Conservation (phyloP, 2,329 filamentous ascomycete species). For the Seiridium cupressi region DNA sequence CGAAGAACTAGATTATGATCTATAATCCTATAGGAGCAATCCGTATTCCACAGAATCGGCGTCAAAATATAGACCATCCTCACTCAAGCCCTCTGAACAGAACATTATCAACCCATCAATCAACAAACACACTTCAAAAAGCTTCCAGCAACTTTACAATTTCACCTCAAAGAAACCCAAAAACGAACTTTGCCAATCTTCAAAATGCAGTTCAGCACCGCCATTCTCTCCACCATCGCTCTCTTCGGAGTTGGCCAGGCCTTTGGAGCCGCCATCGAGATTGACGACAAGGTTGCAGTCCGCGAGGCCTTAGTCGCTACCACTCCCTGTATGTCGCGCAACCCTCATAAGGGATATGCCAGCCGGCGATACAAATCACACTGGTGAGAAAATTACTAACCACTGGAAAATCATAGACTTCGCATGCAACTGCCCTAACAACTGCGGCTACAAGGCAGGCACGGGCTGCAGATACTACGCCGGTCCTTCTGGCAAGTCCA, state of each 20-base stretch:
- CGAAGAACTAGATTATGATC: no score
- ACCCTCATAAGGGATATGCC: neutral
- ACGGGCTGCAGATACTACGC: neutral
- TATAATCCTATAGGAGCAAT: no score
- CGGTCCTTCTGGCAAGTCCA: neutral
- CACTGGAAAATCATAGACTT: neutral
- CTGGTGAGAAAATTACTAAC: neutral
- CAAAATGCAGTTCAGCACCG: neutral
- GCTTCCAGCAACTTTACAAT: neutral
- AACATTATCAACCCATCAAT: no score
- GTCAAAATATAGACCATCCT: no score
- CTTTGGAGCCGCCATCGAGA: neutral
- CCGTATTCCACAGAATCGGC: no score
- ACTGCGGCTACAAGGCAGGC: neutral
- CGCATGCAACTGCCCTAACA: neutral
- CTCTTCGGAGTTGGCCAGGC: neutral
- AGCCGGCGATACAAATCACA: no score
- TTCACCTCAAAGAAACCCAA: neutral
- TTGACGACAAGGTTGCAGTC: neutral
- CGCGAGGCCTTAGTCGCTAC: neutral
- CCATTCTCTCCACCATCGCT: neutral
- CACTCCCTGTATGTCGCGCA: neutral
- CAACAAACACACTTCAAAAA: neutral
- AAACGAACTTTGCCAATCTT: neutral
- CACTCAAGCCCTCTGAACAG: no score